Evolutionary conservation across 2,329 filamentous ascomycete species (phyloP), one percentile per base, ranked within the genome.

Genomic region (Neofusicoccum umdonicola): DNA sequence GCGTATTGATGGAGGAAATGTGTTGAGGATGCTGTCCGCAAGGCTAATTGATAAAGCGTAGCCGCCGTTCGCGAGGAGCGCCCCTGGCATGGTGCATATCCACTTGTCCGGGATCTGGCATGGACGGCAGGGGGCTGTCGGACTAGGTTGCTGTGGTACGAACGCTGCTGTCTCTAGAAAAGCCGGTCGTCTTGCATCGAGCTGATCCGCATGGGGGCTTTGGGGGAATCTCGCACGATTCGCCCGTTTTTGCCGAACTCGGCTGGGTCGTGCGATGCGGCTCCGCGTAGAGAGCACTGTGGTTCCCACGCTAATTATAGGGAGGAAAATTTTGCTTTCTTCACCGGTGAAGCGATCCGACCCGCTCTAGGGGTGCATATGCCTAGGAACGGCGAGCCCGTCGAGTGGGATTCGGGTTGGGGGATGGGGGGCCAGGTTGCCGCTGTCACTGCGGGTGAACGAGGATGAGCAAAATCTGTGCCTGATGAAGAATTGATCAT

Each of bases 401-500:
- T 17, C 4, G 41, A 4, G 19, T 60, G 56, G 17, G 44, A n/a
- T 35, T 13, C n/a, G 41, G 42, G 19, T 27, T 35, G 27, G 56
- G n/a, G 19, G 27, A 39, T 39, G 15, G 17, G n/a, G 56, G 27
- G 41, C 8, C 42, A 60, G 39, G 42, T 31, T 27, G 51, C 42
- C 50, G 27, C 27, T 39, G 27, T 58, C 54, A n/a, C 12, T 44
- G 22, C 11, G 19, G 31, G 27, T 15, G 27, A n/a, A 39, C 7
- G 50, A 45, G 42, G 56, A 60, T 60, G 56, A 34, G 42, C 41
- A 37, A 7, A 22, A 13, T 22, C 42, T 37, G 41, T 60, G 41
- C 56, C 56, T 35, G 44, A 47, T 60, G 56, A 47, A 60, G 56
- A 60, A 60, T 8, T 60, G 56, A 60, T 60, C 56, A 60, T 60